Conservation (phyloP, 2,329 filamentous ascomycete genomes). For the Colletotrichum destructivum region DNA sequence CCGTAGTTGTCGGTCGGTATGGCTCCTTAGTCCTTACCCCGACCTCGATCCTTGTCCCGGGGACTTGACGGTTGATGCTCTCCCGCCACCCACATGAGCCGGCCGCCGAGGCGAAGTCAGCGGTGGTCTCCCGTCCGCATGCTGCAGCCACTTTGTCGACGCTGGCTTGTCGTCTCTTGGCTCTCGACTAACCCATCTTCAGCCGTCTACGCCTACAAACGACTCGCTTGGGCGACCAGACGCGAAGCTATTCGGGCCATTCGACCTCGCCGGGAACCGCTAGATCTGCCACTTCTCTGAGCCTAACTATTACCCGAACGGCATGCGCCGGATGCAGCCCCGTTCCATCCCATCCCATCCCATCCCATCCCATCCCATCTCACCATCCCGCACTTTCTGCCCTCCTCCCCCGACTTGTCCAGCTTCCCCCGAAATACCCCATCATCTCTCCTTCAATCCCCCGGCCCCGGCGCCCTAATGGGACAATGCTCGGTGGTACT, state of each 20-base stretch:
- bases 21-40: not conserved
- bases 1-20: not conserved
- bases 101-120: constrained; percentile 4
- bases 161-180: not conserved
- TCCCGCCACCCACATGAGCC: constrained; percentile 9
- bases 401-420: constrained; percentile 13
- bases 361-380: constrained; percentile 10
- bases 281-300: not conserved
- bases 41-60: not conserved
- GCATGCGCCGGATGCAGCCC: constrained; percentile 22
- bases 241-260: constrained; percentile 30
- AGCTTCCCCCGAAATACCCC: constrained; percentile 37
- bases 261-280: constrained; percentile 17
- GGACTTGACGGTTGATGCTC: not conserved
- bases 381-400: constrained; percentile 31
- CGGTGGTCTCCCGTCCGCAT: constrained; percentile 17
- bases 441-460: constrained; percentile 35
- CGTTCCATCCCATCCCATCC: constrained; percentile 17
- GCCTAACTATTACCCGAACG: constrained; percentile 1
- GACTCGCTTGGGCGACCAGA: constrained; percentile 7
- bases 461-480: constrained; percentile 43
- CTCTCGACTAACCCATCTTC: not conserved
- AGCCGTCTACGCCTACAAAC: constrained; percentile 8
- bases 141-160: constrained; percentile 6
- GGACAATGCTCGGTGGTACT: constrained; percentile 50